These are phyloP conservation scores for Tricholoma bakamatsutake DNA, from an alignment of 768 basidiomycete species.

Conservation along the genomic window DNA sequence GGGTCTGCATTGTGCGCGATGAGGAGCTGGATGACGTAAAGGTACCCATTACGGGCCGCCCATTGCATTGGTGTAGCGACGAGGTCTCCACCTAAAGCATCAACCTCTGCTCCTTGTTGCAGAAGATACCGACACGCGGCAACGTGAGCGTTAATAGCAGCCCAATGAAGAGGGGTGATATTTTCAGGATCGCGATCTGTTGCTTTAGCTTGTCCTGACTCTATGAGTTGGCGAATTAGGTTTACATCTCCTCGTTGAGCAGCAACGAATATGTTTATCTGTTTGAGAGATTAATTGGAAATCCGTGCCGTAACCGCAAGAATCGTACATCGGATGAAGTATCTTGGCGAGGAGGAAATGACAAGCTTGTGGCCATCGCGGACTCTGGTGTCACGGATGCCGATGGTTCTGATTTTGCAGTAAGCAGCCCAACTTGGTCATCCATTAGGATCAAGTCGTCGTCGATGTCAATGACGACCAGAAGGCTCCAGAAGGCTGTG, in stretches of 20 bases:
- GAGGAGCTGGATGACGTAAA: conserved; percentile 92
- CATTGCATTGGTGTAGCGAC: conserved; percentile 95
- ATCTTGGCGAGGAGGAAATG: conserved; percentile 40
- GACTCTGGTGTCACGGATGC: conserved; percentile 43
- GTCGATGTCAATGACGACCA: neutral
- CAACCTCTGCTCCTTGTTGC: conserved; percentile 91
- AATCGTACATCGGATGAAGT: conserved; percentile 21
- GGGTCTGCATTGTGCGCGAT: conserved; percentile 90
- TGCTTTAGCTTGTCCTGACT: conserved; percentile 62
- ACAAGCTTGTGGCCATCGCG: conserved; percentile 40
- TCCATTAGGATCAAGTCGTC: conserved; percentile 24
- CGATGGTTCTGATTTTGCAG: conserved; percentile 45
- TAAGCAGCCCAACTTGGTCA: conserved; percentile 30
- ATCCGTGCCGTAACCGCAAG: neutral
- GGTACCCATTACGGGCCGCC: conserved; percentile 96
- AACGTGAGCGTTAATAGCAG: conserved; percentile 95
- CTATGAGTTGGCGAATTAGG: conserved; percentile 58
- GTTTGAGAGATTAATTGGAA: neutral
- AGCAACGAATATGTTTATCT: conserved; percentile 74
- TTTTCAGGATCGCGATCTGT: conserved; percentile 85
- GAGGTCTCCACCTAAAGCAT: conserved; percentile 91
- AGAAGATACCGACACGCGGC: conserved; percentile 81
- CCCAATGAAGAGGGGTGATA: conserved; percentile 97
- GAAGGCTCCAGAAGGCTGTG: neutral
- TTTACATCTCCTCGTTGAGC: conserved; percentile 83